Conservation (phyloP, 495 filamentous ascomycete genomes). For the Sabuloglossum arenarium region DNA sequence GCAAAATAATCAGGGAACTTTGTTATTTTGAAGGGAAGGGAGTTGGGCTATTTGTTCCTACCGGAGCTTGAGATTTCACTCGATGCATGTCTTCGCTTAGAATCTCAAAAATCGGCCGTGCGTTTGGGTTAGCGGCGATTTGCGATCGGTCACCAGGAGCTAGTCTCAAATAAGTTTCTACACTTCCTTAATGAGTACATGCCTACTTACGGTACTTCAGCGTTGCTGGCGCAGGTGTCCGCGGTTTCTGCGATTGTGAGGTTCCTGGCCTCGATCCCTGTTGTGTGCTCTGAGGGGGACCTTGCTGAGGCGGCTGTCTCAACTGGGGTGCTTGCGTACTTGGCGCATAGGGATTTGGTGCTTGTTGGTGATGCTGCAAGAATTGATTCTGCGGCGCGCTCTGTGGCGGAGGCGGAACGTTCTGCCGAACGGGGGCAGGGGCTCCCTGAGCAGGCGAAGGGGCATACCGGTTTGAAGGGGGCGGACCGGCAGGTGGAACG, state of each 20-base stretch:
- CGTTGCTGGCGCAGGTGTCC: conserved; percentile 22
- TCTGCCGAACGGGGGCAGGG: conserved; percentile 24
- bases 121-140: conserved; percentile 63
- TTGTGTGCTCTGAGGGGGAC: conserved; percentile 17
- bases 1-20: neutral
- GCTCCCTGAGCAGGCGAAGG: conserved; percentile 42
- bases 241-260: conserved; percentile 25
- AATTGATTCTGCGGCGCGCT: conserved; percentile 9
- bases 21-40: neutral
- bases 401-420: neutral
- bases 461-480: conserved; percentile 67
- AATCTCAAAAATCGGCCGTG: conserved; percentile 60
- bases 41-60: neutral
- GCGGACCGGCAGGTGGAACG: conserved; percentile 49
- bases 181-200: conserved; percentile 7
- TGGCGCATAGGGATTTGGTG: conserved; percentile 9
- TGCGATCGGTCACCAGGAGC: conserved; percentile 75
- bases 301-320: conserved; percentile 1
- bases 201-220: conserved; percentile 45
- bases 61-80: conserved; percentile 62
- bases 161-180: conserved; percentile 11
- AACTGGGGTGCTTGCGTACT: conserved; percentile 9
- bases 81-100: conserved; percentile 71
- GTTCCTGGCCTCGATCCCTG: conserved; percentile 29
- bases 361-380: conserved; percentile 28